Base-by-base conservation (phyloP, 2,329 filamentous ascomycete genomes). In the Uncinocarpus reesii region DNA sequence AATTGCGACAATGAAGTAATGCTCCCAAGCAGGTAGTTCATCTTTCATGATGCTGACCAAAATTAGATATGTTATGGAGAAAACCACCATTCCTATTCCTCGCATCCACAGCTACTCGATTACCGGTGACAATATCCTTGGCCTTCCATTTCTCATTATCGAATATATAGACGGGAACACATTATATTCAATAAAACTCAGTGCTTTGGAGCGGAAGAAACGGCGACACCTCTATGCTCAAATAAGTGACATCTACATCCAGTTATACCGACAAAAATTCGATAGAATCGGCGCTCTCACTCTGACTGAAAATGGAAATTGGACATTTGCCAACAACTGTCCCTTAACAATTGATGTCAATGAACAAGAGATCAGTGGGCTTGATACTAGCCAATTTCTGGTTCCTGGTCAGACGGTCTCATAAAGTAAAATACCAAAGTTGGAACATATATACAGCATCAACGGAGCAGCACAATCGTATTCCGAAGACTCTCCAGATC, bases 61-160 rank as follows among this genome's bases (percentile, higher is more conserved):
- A n/a, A n/a, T n/a, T 18, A 47, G 47, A 24, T 56, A 49, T 34
- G 51, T 56, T 20, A 45, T 51, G 15, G 47, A 53, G 29, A 56
- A 48, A 24, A 55, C 53, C 13, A 55, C 49, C 4, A 55, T 56
- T 34, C 53, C 54, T 29, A 54, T 55, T 35, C 51, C 62, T 6
- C 34, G 38, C 18, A 16, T 50, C 1, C 31, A 37, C 16, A 32
- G 26, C n/a, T 52, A 50, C 20, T 50, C 51, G 5, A 48, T 47
- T 6, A 40, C 20, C 18, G 13, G 18, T 41, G 32, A 50, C 37
- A 52, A 50, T 26, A 2, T 40, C 16, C 47, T 52, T 34, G 37
- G 31, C 28, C 37, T 52, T 31, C 50, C 50, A 2, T 52, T 49
- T 15, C 31, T 52, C 29, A 10, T 42, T 2, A 2, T 52, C 7